phyloP scores from a whole-genome alignment of 192 early-diverging fungal species.

The Bifiguratus adelaidae region DNA sequence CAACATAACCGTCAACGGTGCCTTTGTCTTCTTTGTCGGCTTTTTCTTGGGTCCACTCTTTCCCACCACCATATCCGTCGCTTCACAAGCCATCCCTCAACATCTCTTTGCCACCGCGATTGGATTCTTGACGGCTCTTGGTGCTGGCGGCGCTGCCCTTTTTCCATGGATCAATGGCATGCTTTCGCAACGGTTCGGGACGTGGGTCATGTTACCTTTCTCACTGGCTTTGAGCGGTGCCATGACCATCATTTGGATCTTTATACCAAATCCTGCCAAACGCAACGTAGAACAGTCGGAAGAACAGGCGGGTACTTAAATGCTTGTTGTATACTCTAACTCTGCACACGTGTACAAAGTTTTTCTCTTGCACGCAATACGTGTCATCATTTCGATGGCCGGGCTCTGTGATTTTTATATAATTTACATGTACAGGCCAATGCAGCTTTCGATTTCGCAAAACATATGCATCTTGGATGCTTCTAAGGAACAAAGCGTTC shows the following conservation, averaged over 20 bases:
- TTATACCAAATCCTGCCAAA: constrained; percentile 5
- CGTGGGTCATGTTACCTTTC: constrained; percentile 6
- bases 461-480: too few species aligned
- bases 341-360: too few species aligned
- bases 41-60: constrained; percentile 15
- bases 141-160: constrained; percentile 11
- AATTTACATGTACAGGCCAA: too few species aligned
- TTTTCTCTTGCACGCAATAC: too few species aligned
- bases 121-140: constrained; percentile 21
- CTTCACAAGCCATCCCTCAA: constrained; percentile 11
- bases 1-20: constrained; percentile 6
- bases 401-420: too few species aligned
- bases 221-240: constrained; percentile 1
- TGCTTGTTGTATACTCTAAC: too few species aligned
- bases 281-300: neutral
- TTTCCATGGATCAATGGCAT: constrained; percentile 13
- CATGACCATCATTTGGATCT: constrained; percentile 12
- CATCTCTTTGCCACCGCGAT: constrained; percentile 15
- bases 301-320: too few species aligned
- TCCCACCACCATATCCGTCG: constrained; percentile 14
- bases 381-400: too few species aligned
- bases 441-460: too few species aligned
- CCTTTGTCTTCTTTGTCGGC: constrained; percentile 10
- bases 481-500: too few species aligned
- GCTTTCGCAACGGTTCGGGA: constrained; percentile 7